Evolutionary conservation across 2,329 filamentous ascomycete species (phyloP).

Genomic region (Cercospora brassicicola): DNA sequence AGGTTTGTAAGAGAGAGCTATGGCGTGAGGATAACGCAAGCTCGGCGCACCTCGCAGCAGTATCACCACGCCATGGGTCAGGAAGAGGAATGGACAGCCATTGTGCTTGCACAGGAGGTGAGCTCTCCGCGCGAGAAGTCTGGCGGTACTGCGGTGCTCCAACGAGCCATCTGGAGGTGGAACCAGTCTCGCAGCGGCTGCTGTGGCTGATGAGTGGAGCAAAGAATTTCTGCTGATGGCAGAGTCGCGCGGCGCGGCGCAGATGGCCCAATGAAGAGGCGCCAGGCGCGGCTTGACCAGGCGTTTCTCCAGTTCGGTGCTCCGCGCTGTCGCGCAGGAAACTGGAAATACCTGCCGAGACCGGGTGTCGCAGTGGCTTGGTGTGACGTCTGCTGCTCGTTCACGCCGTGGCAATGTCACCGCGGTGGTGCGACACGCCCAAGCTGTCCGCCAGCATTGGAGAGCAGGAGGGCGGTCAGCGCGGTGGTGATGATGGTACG

Average conservation of each 20-base stretch:
- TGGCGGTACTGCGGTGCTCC: constrained; percentile 9
- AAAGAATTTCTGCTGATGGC: constrained; percentile 19
- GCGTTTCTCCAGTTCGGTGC: constrained; percentile 17
- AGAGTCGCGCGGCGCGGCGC: constrained; percentile 21
- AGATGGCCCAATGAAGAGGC: constrained; percentile 14
- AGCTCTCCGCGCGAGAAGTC: not conserved
- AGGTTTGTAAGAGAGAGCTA: constrained; percentile 4
- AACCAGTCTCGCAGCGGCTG: not conserved
- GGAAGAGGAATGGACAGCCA: not conserved
- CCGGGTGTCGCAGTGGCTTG: constrained; percentile 19
- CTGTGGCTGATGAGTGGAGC: constrained; percentile 16
- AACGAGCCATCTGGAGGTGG: constrained; percentile 9
- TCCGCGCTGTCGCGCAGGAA: constrained; percentile 11
- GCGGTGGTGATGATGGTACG: constrained; percentile 4
- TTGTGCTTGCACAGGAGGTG: constrained; percentile 1
- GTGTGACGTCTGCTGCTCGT: constrained; percentile 9
- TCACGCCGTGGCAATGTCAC: constrained; percentile 5
- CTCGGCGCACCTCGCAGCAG: not conserved
- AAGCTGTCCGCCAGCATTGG: not conserved
- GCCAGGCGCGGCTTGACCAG: constrained; percentile 15
- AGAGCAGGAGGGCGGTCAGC: not conserved
- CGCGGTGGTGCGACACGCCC: constrained; percentile 1
- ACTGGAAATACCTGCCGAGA: constrained; percentile 17
- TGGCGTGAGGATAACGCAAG: constrained; percentile 24
- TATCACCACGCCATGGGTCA: not conserved